These are phyloP conservation scores for Puccinia hordei DNA, from an alignment of 1,284 basidiomycete species.

Conservation along the genomic window DNA sequence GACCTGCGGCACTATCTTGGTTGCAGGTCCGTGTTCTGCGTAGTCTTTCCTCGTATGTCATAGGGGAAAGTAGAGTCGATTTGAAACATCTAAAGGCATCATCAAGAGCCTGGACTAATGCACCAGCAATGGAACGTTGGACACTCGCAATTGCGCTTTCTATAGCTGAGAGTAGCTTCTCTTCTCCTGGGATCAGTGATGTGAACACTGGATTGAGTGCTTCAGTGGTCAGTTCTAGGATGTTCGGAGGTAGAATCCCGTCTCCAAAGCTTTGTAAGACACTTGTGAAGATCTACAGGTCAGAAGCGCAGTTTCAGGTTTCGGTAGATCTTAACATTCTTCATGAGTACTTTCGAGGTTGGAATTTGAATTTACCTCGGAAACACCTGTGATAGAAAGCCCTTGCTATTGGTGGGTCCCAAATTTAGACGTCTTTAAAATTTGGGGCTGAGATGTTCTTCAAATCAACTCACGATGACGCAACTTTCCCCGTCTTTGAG, in stretches of 20 bases:
- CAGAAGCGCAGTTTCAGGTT: background rate
- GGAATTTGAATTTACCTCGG: slow-evolving; percentile 23
- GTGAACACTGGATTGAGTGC: slow-evolving; percentile 42
- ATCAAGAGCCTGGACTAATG: slow-evolving; percentile 43
- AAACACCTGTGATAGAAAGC: slow-evolving; percentile 48
- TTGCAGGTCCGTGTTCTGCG: slow-evolving; percentile 23
- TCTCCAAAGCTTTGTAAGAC: slow-evolving; percentile 46
- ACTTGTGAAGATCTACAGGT: slow-evolving; percentile 38
- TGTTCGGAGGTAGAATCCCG: slow-evolving; percentile 33
- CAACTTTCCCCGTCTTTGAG: slow-evolving; percentile 46
- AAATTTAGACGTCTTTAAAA: background rate
- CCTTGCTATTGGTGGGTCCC: slow-evolving; percentile 25
- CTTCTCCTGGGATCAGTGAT: slow-evolving; percentile 41
- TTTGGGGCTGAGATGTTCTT: background rate
- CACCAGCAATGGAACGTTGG: slow-evolving; percentile 33
- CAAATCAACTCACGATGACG: slow-evolving; percentile 29
- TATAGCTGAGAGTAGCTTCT: slow-evolving; percentile 18
- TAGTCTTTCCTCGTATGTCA: slow-evolving; percentile 30
- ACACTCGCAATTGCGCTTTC: slow-evolving; percentile 40
- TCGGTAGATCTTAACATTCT: background rate
- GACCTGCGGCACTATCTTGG: background rate
- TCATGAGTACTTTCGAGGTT: background rate
- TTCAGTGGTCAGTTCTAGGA: slow-evolving; percentile 26
- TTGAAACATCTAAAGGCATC: slow-evolving; percentile 48
- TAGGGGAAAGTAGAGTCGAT: background rate